Percentiles rank a stretch among this genome's conserved stretches.
Conservation (phyloP, 2,329 filamentous ascomycete species). For the Aureobasidium namibiae region DNA sequence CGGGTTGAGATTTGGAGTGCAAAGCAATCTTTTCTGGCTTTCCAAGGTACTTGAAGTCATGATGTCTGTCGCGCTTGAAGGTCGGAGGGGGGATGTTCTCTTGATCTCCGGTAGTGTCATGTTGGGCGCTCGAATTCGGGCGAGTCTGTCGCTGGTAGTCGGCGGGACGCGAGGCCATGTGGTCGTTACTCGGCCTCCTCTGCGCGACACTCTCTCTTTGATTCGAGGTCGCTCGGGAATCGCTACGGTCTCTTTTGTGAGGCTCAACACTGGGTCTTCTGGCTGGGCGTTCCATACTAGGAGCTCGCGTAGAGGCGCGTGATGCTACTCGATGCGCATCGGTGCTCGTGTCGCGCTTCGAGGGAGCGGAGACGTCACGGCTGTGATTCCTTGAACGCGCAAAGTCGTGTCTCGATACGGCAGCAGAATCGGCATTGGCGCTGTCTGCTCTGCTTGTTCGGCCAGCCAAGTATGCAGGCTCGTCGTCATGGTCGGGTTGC, state of each 20-base stretch:
- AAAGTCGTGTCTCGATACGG: conserved; percentile 29
- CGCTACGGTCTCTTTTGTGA: conserved; percentile 4
- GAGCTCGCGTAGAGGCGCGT: conserved; percentile 23
- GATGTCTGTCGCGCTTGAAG: conserved; percentile 54
- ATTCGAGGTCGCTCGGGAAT: not conserved
- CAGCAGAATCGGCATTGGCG: conserved; percentile 20
- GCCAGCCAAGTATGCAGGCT: conserved; percentile 9
- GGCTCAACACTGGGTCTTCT: conserved; percentile 21
- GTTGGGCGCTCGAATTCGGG: conserved; percentile 41
- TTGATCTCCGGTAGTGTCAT: conserved; percentile 64
- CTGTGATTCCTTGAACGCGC: conserved; percentile 20
- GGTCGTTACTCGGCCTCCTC: conserved; percentile 20
- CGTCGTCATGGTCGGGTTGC: not conserved
- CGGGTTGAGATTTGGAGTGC: conserved; percentile 35
- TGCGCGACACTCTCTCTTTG: not conserved
- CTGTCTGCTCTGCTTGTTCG: conserved; percentile 24
- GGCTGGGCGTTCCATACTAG: conserved; percentile 22
- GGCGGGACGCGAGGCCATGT: conserved; percentile 17
- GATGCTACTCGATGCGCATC: conserved; percentile 22
- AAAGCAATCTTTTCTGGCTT: conserved; percentile 48
- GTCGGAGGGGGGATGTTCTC: conserved; percentile 73
- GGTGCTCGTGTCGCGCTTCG: conserved; percentile 19
- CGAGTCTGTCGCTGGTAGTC: conserved; percentile 39
- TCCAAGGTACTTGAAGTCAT: conserved; percentile 47
- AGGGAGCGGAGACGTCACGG: conserved; percentile 20